These are phyloP conservation scores for Periconia digitata DNA, from an alignment of 2,329 filamentous ascomycete genomes.

Conservation along the genomic window DNA sequence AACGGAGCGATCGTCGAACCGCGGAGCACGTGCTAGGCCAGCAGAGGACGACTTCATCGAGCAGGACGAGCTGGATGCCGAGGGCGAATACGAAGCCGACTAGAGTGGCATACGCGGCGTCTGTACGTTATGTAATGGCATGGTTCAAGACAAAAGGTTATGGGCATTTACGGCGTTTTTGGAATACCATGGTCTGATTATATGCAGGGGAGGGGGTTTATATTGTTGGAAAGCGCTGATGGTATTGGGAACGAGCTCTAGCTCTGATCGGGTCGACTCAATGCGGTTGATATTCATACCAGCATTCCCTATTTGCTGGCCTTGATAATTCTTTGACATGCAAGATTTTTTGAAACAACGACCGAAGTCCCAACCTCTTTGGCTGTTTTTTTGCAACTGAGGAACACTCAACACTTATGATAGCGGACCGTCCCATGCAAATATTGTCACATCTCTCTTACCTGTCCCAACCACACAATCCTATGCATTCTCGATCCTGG, in stretches of 20 bases:
- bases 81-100: constrained; percentile 37
- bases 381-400: not conserved
- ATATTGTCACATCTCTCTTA: not conserved
- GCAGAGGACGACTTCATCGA: constrained; percentile 41
- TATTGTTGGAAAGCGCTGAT: not conserved
- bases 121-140: constrained; percentile 15
- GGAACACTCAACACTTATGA: not conserved
- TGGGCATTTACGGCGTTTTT: constrained; percentile 26
- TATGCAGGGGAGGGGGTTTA: not conserved
- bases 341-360: not conserved
- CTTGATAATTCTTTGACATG: not conserved
- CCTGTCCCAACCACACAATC: not conserved
- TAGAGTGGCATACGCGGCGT: constrained; percentile 4
- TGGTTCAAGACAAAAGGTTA: constrained; percentile 7
- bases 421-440: not conserved
- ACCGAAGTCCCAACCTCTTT: not conserved
- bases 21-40: constrained; percentile 25
- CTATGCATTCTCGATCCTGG: not conserved
- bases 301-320: no score
- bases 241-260: not conserved
- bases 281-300: not conserved
- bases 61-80: constrained; percentile 42
- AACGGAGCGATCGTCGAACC: constrained; percentile 25
- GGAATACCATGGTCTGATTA: constrained; percentile 21
- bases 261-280: not conserved